Evolutionary conservation across 2,329 filamentous ascomycete species (phyloP), one percentile per base, ranked within the genome.

Genomic region (Colletotrichum sp.): DNA sequence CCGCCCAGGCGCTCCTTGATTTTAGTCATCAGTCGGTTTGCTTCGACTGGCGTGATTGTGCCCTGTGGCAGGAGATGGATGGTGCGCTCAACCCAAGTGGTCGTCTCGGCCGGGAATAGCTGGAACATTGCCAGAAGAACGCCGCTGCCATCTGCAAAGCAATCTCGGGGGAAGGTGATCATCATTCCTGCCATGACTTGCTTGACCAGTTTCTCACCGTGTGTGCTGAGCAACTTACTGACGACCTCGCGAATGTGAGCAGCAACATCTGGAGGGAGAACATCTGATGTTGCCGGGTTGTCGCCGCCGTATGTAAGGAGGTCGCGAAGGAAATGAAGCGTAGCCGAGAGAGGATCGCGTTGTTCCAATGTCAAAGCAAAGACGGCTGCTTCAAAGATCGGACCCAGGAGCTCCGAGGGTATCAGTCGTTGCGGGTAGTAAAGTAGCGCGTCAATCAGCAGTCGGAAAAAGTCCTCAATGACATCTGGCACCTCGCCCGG

Each of bases 121-220:
- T 98, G 94, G 82, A 99, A 98, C 78, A 99, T 89, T 5, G 94
- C 93, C 76, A 99, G 92, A 69, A 99, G 87, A n/a, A 98, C 95
- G 6, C 96, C 96, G 65, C 95, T 98, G 18, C 96, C 96, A 82
- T 99, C 97, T 1, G 96, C 93, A 82, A 99, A 98, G 86, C 96
- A 98, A 84, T 99, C 97, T 59, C 95, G 92, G 0, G 97, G 98
- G 86, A 99, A 99, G 1, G 94, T 98, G 84, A 98, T 98, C 96
- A 99, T 99, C 96, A 99, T 98, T 76, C 97, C 97, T 2, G 96
- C 97, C 87, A 99, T 90, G 74, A 98, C 93, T 78, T 96, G 94
- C 85, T 98, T 96, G 9, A 97, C 93, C 32, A 99, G 89, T 72
- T 92, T 87, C 81, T 95, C 93, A 49, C 97, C 96, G 78, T 96